These are phyloP conservation scores for Trametes polyzona DNA, from an alignment of 1,284 basidiomycete species.

Conservation along the genomic window DNA sequence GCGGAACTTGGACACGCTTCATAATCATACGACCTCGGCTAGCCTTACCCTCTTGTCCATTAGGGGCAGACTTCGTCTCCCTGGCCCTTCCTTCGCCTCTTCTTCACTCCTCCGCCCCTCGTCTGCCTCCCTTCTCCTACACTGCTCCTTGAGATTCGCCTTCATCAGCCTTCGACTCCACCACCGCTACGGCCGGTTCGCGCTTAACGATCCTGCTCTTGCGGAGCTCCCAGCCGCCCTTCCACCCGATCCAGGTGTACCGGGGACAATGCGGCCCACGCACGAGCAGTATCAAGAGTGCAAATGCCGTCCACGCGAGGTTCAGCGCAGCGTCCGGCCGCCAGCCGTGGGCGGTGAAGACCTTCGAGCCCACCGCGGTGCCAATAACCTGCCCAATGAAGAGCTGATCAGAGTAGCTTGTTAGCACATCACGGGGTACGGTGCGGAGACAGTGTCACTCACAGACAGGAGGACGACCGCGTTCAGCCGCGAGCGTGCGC, in stretches of 20 bases:
- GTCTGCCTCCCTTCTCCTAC: background rate
- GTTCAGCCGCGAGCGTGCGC: constrained; percentile 53
- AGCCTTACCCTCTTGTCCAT: background rate
- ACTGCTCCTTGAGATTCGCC: background rate
- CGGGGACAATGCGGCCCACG: constrained; percentile 47
- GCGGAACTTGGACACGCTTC: too few relatives aligned
- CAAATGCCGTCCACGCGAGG: constrained; percentile 49
- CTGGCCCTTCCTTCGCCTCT: background rate
- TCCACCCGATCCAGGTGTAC: constrained; percentile 44
- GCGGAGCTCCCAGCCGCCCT: constrained; percentile 37
- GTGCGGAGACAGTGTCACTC: constrained; percentile 16
- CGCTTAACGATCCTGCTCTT: constrained; percentile 22
- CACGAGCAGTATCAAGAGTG: constrained; percentile 43
- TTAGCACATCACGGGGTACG: too few relatives aligned
- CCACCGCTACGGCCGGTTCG: constrained; percentile 2
- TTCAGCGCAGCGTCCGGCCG: constrained; percentile 50
- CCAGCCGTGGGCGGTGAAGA: constrained; percentile 58
- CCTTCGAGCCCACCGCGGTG: constrained; percentile 53
- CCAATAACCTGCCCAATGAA: constrained; percentile 57
- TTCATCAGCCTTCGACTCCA: background rate
- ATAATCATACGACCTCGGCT: too few relatives aligned
- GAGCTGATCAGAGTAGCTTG: too few relatives aligned
- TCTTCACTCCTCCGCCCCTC: background rate
- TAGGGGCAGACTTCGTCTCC: background rate
- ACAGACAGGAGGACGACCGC: constrained; percentile 52